A percentile compares a stretch with the other conserved stretches of the same genome.
These are phyloP conservation scores for Oleoguttula mirabilis DNA, from an alignment of 495 filamentous ascomycete genomes.

Conservation along the genomic window DNA sequence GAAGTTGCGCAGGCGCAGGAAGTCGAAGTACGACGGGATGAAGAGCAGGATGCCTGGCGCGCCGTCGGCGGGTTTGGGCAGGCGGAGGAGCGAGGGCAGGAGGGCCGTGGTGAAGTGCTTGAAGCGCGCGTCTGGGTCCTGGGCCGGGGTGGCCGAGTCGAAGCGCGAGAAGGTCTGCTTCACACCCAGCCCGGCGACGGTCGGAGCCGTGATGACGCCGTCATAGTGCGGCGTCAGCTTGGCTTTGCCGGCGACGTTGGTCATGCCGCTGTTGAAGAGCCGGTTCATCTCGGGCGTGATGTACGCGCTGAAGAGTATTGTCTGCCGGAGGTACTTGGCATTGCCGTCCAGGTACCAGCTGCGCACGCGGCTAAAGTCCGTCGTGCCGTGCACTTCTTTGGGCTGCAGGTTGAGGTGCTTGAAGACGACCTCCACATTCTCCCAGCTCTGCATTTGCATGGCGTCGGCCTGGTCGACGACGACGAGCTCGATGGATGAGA, in stretches of 20 bases:
- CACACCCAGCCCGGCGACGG: slow-evolving; percentile 50
- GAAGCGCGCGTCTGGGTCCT: slow-evolving; percentile 84
- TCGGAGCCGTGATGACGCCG: slow-evolving; percentile 38
- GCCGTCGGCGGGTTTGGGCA: slow-evolving; percentile 35
- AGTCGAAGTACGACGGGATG: slow-evolving; percentile 86
- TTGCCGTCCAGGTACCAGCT: slow-evolving; percentile 84
- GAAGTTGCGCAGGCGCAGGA: slow-evolving; percentile 83
- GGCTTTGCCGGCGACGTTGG: slow-evolving; percentile 63
- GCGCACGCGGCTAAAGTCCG: slow-evolving; percentile 85
- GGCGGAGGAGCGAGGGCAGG: slow-evolving; percentile 57
- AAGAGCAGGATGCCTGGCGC: slow-evolving; percentile 61
- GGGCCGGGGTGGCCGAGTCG: slow-evolving; percentile 49
- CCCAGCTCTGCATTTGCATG: slow-evolving; percentile 96
- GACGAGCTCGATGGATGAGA: slow-evolving; percentile 82
- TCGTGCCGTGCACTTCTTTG: slow-evolving; percentile 80
- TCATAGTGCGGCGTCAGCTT: slow-evolving; percentile 55
- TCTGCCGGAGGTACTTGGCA: slow-evolving; percentile 70
- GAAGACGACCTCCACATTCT: slow-evolving; percentile 81
- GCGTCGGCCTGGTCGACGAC: slow-evolving; percentile 89
- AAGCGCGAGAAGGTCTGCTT: slow-evolving; percentile 89
- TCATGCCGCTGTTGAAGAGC: slow-evolving; percentile 62
- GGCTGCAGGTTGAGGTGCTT: slow-evolving; percentile 86
- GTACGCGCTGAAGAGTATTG: slow-evolving; percentile 65
- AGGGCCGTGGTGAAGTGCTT: slow-evolving; percentile 74
- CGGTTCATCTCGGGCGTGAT: slow-evolving; percentile 80